Evolutionary conservation across 2,329 filamentous ascomycete species (phyloP).

Genomic region (Fusarium sp.): DNA sequence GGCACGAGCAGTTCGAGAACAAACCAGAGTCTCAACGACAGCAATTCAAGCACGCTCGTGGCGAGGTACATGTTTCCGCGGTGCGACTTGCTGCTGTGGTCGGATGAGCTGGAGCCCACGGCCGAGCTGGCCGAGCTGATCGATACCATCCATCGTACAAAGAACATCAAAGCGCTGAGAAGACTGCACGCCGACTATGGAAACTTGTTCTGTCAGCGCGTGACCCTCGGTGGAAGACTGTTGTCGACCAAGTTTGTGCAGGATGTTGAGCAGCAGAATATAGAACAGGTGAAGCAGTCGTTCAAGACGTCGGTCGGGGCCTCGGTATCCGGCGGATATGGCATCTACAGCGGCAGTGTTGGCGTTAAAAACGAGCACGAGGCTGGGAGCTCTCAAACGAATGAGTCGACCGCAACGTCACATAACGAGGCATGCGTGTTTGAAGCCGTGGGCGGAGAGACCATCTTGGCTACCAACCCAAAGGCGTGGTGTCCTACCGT

Average conservation of each 20-base stretch:
- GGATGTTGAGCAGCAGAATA: too few species aligned
- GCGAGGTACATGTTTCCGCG: background rate
- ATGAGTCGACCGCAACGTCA: background rate
- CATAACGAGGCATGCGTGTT: constrained; percentile 1
- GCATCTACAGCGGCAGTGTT: background rate
- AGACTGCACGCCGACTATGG: background rate
- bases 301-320: background rate
- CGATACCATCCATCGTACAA: background rate
- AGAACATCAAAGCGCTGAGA: background rate
- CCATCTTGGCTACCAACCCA: background rate
- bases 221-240: background rate
- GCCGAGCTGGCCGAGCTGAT: background rate
- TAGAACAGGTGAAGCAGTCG: background rate
- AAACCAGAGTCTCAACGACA: background rate
- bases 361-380: background rate
- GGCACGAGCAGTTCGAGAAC: background rate
- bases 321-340: background rate
- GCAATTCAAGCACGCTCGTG: background rate
- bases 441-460: background rate
- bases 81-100: background rate
- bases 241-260: background rate
- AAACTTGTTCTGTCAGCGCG: background rate
- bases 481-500: background rate
- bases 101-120: background rate
- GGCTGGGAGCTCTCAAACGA: too few species aligned